Evolutionary conservation across 2,329 filamentous ascomycete species (phyloP), one percentile per base, ranked within the genome.

Genomic region (Sarocladiaceae sp.): DNA sequence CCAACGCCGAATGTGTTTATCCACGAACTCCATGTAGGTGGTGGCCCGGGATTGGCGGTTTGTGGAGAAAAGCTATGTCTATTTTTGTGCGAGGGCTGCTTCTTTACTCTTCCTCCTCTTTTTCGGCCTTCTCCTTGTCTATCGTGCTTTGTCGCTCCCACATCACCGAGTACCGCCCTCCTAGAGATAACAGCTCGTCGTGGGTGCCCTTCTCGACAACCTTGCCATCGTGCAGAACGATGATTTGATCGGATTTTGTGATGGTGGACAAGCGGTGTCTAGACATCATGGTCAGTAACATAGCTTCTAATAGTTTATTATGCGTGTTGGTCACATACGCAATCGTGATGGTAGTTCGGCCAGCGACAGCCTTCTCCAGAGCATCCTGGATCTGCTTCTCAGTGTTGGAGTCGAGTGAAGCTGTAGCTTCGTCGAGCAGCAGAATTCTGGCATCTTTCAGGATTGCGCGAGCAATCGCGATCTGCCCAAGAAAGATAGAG

Each of bases 341-440:
- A 12, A 76, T 73, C 1, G 72, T 73, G 44, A 76, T 71, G 0
- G 72, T 76, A 0, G 73, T 76, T 29, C 73, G 64, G 2, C 71
- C 72, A 4, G 61, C 58, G 13, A 66, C 72, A 6, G 75, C 63
- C 20, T 62, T 64, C 48, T 67, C 64, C 19, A 76, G 69, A 5
- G 72, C 72, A 41, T 72, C 66, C 53, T 80, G 77, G 29, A 81
- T 80, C 44, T 73, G 67, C 26, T 70, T 68, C 53, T 81, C 76
- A 1, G 76, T 80, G 20, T 77, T 72, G 0, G 78, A 76, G 44
- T 85, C 77, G 18, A 88, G 72, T 3, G 83, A 82, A 1, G 80
- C 83, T 3, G 85, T 86, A 0, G 83, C 79, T 58, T 88, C 83
- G 52, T 88, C 83, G 0, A 88, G 68, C 47, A 88, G 73, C 20